Conservation (phyloP, 2,329 filamentous ascomycete species). For the Tolypocladium paradoxum region DNA sequence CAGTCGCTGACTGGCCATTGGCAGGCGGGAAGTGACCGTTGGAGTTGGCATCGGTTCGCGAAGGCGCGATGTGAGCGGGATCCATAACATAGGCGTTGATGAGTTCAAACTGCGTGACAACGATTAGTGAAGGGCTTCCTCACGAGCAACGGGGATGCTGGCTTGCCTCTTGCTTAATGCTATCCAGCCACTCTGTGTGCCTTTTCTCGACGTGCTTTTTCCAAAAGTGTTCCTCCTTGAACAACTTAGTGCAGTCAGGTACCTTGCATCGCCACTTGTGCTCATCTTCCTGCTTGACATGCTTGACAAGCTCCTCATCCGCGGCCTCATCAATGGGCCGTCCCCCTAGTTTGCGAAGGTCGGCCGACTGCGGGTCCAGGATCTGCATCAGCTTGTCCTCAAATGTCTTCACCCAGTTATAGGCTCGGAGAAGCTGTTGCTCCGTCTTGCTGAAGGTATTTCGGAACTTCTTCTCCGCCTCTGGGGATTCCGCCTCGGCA, state of each 20-base stretch:
- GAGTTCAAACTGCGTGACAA: conserved; percentile 55
- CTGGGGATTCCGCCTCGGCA: conserved; percentile 35
- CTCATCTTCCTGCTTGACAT: conserved; percentile 94
- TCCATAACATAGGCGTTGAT: conserved; percentile 94
- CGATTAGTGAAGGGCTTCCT: neutral
- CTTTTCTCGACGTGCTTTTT: conserved; percentile 96
- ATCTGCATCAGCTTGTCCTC: conserved; percentile 94
- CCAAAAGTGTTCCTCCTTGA: conserved; percentile 97
- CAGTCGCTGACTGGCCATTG: conserved; percentile 63
- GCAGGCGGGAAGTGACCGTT: conserved; percentile 88
- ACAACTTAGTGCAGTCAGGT: conserved; percentile 89
- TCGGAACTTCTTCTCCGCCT: conserved; percentile 62
- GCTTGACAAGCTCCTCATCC: conserved; percentile 75
- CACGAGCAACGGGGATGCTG: neutral
- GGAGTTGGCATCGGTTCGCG: conserved; percentile 84
- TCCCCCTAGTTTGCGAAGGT: conserved; percentile 84
- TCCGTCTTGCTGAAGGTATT: conserved; percentile 66
- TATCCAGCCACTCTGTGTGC: conserved; percentile 77
- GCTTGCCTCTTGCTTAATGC: conserved; percentile 67
- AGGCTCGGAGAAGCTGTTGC: conserved; percentile 85
- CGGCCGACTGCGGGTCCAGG: conserved; percentile 77
- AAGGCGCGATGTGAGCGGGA: conserved; percentile 87
- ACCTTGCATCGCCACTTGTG: conserved; percentile 95
- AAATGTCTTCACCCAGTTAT: conserved; percentile 98
- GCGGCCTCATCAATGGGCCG: conserved; percentile 77